Conservation (phyloP, 441 rosid species). For the Populus tomentosa region DNA sequence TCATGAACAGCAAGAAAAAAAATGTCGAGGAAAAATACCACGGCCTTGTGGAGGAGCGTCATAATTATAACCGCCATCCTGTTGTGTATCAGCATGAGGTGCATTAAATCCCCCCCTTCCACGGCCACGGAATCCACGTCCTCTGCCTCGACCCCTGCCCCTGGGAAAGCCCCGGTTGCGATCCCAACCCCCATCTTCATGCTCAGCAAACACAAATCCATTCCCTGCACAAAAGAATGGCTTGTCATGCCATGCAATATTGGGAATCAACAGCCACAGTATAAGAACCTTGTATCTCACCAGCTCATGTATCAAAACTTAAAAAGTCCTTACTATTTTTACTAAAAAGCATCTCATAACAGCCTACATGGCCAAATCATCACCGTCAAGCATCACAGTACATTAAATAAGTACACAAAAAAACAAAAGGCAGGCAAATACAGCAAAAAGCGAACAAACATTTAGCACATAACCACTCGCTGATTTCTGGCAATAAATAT, state of each 20-base stretch:
- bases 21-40: background rate
- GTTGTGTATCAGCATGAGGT: constrained; percentile 48
- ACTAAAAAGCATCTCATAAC: background rate
- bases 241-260: background rate
- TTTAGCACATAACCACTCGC: background rate
- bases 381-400: background rate
- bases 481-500: background rate
- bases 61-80: constrained; percentile 64
- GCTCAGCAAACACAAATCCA: constrained; percentile 51
- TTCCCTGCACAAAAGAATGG: constrained; percentile 35
- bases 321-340: background rate
- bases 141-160: constrained; percentile 87
- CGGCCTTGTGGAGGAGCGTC: constrained; percentile 55
- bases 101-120: constrained; percentile 77
- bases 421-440: background rate
- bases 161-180: constrained; percentile 50
- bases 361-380: background rate
- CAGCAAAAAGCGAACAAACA: background rate
- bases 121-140: constrained; percentile 68
- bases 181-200: constrained; percentile 80
- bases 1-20: background rate
- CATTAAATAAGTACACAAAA: background rate
- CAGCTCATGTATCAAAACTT: background rate
- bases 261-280: background rate
- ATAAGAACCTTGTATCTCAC: background rate